A percentile compares a stretch with the other conserved stretches of the same genome.
These are phyloP conservation scores for Diaporthe sp. DNA, from an alignment of 2,329 filamentous ascomycete species.

Conservation along the genomic window DNA sequence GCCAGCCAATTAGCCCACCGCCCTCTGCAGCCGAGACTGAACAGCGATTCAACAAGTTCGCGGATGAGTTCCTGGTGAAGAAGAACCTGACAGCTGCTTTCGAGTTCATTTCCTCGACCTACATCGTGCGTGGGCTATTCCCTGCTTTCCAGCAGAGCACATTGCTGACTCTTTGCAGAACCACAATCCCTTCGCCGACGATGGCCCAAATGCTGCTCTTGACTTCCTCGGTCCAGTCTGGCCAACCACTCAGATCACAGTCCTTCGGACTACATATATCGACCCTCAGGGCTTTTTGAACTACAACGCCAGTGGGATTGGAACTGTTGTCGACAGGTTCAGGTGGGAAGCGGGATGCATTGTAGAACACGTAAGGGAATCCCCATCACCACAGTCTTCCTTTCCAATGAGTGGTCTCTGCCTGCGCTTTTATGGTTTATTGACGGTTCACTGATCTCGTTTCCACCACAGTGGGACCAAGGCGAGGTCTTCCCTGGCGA, in stretches of 20 bases:
- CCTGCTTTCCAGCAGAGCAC: too few relatives aligned
- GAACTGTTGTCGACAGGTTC: slow-evolving; percentile 42
- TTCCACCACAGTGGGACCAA: not conserved
- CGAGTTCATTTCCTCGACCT: slow-evolving; percentile 41
- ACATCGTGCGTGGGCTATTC: slow-evolving; percentile 33
- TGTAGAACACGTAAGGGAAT: slow-evolving; percentile 43
- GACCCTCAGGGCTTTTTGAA: slow-evolving; percentile 41
- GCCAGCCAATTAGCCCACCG: slow-evolving; percentile 40
- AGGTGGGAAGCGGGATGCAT: slow-evolving; percentile 44
- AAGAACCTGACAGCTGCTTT: slow-evolving; percentile 45
- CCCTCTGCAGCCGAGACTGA: slow-evolving; percentile 41
- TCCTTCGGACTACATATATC: slow-evolving; percentile 38
- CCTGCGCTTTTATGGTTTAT: too few relatives aligned
- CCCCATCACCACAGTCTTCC: too few relatives aligned
- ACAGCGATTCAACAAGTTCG: slow-evolving; percentile 42
- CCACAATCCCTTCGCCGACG: slow-evolving; percentile 41
- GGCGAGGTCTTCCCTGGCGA: slow-evolving; percentile 5
- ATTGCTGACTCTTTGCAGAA: slow-evolving; percentile 36
- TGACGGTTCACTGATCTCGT: not conserved
- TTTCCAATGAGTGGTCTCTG: not conserved
- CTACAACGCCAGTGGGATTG: slow-evolving; percentile 38
- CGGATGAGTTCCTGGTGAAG: slow-evolving; percentile 42
- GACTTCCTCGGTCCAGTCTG: slow-evolving; percentile 41
- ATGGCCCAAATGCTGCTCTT: slow-evolving; percentile 42
- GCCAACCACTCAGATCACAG: slow-evolving; percentile 38